These are phyloP conservation scores for Plectosphaerella cucumerina DNA, from an alignment of 2,329 filamentous ascomycete genomes.

Conservation along the genomic window DNA sequence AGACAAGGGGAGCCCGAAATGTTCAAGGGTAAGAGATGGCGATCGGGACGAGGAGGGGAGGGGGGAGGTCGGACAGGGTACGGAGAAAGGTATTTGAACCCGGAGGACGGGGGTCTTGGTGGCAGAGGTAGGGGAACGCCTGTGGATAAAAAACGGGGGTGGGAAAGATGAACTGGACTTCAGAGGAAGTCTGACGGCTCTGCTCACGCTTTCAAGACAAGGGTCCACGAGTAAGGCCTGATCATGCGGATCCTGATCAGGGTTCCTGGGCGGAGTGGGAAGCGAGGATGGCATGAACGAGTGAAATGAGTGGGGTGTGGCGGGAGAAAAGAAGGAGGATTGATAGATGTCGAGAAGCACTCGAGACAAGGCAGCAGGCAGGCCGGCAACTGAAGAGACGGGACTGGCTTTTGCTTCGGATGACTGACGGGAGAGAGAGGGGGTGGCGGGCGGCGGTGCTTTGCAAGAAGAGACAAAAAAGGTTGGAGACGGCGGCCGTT, in stretches of 20 bases:
- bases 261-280: background rate
- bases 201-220: background rate
- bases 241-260: background rate
- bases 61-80: slow-evolving; percentile 22
- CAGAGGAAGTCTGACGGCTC: background rate
- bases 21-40: slow-evolving; percentile 10
- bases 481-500: background rate
- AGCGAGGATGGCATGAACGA: background rate
- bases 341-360: background rate
- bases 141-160: background rate
- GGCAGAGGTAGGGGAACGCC: background rate
- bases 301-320: background rate
- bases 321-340: background rate
- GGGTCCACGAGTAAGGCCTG: background rate
- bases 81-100: slow-evolving; percentile 25
- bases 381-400: no score
- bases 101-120: slow-evolving; percentile 23
- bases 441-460: no score
- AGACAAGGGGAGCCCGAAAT: slow-evolving; percentile 11
- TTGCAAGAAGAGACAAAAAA: slow-evolving; percentile 1
- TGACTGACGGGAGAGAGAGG: slow-evolving; percentile 1
- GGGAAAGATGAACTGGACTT: background rate
- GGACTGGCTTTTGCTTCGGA: no score
- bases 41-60: slow-evolving; percentile 21
- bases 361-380: no score